Percentiles rank a stretch among this genome's conserved stretches.
Evolutionary conservation across 495 filamentous ascomycete species (phyloP).

Genomic region (Margaritispora aquatica): DNA sequence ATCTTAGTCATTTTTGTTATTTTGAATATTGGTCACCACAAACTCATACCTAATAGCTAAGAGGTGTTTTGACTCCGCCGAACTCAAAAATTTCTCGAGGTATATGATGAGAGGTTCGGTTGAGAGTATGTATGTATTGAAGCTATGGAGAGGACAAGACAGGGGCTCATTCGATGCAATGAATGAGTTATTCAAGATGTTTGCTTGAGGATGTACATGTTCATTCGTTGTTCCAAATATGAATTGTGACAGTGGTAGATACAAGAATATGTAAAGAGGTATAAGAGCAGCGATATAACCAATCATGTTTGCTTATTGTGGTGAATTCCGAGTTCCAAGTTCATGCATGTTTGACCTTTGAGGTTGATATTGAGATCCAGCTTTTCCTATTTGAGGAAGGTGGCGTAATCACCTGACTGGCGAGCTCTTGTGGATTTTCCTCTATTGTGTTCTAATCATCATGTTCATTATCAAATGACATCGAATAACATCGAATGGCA

Average conservation of each 20-base stretch:
- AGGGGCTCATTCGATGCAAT: conserved; percentile 20
- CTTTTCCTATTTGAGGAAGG: neutral
- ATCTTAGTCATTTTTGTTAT: conserved; percentile 13
- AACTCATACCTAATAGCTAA: conserved; percentile 40
- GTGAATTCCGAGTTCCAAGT: too few species aligned
- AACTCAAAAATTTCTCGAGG: conserved; percentile 47
- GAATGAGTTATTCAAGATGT: conserved; percentile 16
- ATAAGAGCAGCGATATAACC: conserved; percentile 20
- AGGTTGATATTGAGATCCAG: neutral
- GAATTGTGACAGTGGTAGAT: conserved; percentile 20
- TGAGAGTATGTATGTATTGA: conserved; percentile 33
- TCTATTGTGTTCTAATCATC: too few species aligned
- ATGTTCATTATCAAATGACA: too few species aligned
- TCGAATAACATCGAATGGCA: too few species aligned
- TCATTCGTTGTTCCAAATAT: conserved; percentile 6
- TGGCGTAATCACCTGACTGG: neutral
- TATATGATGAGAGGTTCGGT: conserved; percentile 49
- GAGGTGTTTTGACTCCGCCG: conserved; percentile 42
- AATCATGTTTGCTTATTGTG: too few species aligned
- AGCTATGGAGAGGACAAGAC: conserved; percentile 18
- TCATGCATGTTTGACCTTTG: too few species aligned
- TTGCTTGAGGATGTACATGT: neutral
- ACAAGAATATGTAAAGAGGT: conserved; percentile 22
- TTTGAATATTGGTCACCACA: neutral
- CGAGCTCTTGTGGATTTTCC: neutral